Percentiles rank a stretch among this genome's conserved stretches.
Conservation (phyloP, 2,329 filamentous ascomycete genomes). For the Calonectria montana region DNA sequence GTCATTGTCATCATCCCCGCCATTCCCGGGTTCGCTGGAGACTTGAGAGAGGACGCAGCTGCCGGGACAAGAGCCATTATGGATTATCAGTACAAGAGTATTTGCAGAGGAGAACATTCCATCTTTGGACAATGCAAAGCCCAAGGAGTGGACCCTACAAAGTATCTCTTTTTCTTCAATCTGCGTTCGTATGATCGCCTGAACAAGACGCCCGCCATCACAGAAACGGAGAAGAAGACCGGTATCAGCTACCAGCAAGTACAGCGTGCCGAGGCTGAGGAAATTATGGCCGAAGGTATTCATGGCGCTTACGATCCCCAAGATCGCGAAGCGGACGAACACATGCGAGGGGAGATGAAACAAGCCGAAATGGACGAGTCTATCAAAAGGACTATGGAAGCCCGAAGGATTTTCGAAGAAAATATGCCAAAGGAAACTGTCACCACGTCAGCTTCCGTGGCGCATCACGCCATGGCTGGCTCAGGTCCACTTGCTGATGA, state of each 20-base stretch:
- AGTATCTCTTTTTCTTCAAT: constrained; percentile 96
- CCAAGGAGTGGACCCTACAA: constrained; percentile 78
- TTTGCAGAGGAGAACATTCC: constrained; percentile 89
- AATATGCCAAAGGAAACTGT: constrained; percentile 52
- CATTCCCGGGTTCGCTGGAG: constrained; percentile 93
- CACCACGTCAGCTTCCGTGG: constrained; percentile 61
- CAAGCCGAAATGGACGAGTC: constrained; percentile 51
- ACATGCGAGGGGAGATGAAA: constrained; percentile 58
- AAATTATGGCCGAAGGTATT: constrained; percentile 83
- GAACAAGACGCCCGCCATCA: constrained; percentile 81
- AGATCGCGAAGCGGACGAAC: constrained; percentile 58
- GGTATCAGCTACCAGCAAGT: constrained; percentile 88
- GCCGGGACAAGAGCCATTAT: constrained; percentile 93
- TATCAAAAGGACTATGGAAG: constrained; percentile 54
- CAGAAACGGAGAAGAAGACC: constrained; percentile 81
- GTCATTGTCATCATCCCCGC: constrained; percentile 92
- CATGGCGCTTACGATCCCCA: constrained; percentile 64
- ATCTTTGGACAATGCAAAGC: constrained; percentile 83
- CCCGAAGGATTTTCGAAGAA: constrained; percentile 65
- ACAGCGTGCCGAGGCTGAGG: constrained; percentile 87
- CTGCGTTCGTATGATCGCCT: constrained; percentile 92
- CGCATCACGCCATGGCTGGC: constrained; percentile 84
- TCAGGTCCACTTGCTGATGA: constrained; percentile 72
- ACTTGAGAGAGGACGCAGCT: constrained; percentile 85
- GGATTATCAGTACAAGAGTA: constrained; percentile 98